These are phyloP conservation scores for Phylloporus arenicola DNA, from an alignment of 768 basidiomycete genomes.

Conservation along the genomic window DNA sequence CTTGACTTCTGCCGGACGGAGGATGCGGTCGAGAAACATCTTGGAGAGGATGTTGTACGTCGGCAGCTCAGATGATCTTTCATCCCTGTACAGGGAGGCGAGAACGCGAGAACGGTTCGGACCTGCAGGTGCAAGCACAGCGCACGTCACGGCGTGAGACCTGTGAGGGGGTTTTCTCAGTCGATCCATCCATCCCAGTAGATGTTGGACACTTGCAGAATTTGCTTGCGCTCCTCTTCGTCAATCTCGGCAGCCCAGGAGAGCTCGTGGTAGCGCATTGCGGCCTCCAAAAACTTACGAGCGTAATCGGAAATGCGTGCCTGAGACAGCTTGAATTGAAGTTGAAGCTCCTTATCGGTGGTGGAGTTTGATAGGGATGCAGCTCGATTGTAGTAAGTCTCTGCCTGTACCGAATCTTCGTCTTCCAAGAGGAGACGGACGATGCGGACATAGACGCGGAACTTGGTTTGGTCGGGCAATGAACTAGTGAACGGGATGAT, in stretches of 20 bases:
- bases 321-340: constrained; percentile 88
- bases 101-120: constrained; percentile 92
- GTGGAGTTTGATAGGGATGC: constrained; percentile 82
- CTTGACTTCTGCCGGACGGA: constrained; percentile 83
- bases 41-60: constrained; percentile 90
- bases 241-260: constrained; percentile 89
- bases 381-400: constrained; percentile 95
- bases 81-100: constrained; percentile 90
- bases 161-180: constrained; percentile 35
- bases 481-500: constrained; percentile 35
- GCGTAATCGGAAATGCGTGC: constrained; percentile 91
- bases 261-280: constrained; percentile 89
- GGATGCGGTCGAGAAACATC: constrained; percentile 98
- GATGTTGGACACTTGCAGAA: constrained; percentile 58
- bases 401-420: constrained; percentile 95
- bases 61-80: constrained; percentile 73
- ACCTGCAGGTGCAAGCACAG: constrained; percentile 94
- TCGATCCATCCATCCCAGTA: not conserved
- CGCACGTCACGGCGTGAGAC: constrained; percentile 89
- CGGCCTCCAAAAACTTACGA: constrained; percentile 91
- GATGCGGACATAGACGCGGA: constrained; percentile 88
- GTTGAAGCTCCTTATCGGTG: constrained; percentile 69
- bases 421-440: constrained; percentile 92
- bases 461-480: constrained; percentile 77
- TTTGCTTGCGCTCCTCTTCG: constrained; percentile 85